Evolutionary conservation across 129 eudicot genomes (phyloP).

Genomic region (Flaveria ramosissima): DNA sequence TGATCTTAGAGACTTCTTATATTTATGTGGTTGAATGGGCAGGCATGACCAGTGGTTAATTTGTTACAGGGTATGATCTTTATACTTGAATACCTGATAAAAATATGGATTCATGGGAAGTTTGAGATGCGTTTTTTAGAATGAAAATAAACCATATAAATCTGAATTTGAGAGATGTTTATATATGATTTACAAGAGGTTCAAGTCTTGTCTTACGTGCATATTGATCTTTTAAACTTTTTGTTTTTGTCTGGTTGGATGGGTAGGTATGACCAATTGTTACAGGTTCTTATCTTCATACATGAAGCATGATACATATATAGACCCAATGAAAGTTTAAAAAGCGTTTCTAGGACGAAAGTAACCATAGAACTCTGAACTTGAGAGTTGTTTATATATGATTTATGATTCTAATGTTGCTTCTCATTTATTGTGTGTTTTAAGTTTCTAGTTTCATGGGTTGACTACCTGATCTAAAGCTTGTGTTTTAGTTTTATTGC

Average conservation of each 20-base stretch:
- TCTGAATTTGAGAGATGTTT: constrained; percentile 8
- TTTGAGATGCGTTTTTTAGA: too few relatives aligned
- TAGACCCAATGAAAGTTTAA: too few relatives aligned
- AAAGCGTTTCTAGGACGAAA: too few relatives aligned
- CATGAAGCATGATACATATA: background rate
- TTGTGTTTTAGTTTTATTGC: background rate
- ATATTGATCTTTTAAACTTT: background rate
- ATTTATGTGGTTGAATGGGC: background rate
- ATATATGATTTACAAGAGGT: background rate
- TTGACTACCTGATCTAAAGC: constrained; percentile 5
- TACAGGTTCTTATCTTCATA: background rate
- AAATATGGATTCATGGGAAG: too few relatives aligned
- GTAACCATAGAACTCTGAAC: background rate
- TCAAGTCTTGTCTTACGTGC: background rate
- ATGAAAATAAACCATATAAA: too few relatives aligned
- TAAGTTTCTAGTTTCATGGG: background rate
- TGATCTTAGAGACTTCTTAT: background rate
- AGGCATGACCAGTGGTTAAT: too few relatives aligned
- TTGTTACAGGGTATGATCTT: background rate
- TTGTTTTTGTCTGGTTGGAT: background rate
- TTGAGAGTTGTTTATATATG: constrained; percentile 2
- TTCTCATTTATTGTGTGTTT: constrained; percentile 13
- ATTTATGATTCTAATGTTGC: constrained; percentile 1
- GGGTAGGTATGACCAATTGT: too few relatives aligned
- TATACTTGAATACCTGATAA: background rate